Evolutionary conservation across 345 rosid genomes (phyloP), one percentile per base, ranked within the genome.

Genomic region (Mercurialis annua): DNA sequence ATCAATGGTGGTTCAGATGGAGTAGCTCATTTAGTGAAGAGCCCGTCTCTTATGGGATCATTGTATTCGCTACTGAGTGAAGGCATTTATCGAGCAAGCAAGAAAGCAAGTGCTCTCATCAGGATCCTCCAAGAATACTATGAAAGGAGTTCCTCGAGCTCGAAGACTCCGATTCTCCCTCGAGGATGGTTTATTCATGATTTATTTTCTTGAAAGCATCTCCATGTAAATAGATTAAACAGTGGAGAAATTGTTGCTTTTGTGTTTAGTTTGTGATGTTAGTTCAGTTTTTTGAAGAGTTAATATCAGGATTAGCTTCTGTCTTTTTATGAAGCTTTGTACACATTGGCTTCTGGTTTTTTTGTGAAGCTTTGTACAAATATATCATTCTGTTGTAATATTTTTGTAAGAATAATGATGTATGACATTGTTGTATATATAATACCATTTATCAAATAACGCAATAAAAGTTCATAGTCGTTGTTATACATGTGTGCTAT

Each of bases 81-180:
- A 73, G 96, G 98, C 70, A 82, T 86, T 2, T 67, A 85, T 64
- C 81, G 87, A 43, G 82, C 85, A 48, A 80, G 92, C 85, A 92
- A 78, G 83, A 90, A 88, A 65, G 89, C 93, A 18, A 70, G 86
- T 64, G 71, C 87, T 43, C 85, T 90, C 27, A 84, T 90, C 38
- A 80, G 81, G 77, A 51, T 88, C 68, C 91, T 88, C 12, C 98
- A 88, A 26, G 85, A 85, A 68, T 90, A 83, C 72, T 76, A 70
- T 20, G 97, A 90, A 70, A 79, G 77, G 60, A 79, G 70, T 65
- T 73, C 83, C 56, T 59, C 81, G 24, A 65, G 77, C 62, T 66
- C 77, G 10, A 51, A 46, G 30, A 57, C 73, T 59, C 68, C 85
- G 38, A 83, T 64, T 65, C 26, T 76, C 38, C 83, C 65, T 40